Evolutionary conservation across 1,139 yeast species (phyloP).

Genomic region (Saccharomyces hybrid): DNA sequence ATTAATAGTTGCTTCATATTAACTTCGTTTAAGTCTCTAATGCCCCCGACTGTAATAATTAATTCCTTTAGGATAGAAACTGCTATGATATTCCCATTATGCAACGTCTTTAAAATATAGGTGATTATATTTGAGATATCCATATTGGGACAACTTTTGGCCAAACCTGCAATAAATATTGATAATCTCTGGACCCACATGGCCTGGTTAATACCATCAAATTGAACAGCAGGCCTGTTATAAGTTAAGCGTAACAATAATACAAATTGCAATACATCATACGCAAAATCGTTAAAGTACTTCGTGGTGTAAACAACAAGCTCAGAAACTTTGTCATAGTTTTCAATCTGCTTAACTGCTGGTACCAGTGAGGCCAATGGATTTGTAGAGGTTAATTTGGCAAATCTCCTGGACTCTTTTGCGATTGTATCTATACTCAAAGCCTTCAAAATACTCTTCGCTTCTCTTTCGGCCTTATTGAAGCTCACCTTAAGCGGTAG

Average conservation of each 20-base stretch:
- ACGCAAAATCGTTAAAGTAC: slow-evolving; percentile 69
- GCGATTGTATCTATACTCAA: slow-evolving; percentile 79
- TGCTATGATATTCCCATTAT: slow-evolving; percentile 54
- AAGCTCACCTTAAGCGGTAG: slow-evolving; percentile 56
- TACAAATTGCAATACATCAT: slow-evolving; percentile 79
- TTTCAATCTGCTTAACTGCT: slow-evolving; percentile 68
- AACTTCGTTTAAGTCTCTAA: slow-evolving; percentile 42
- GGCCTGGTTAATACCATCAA: slow-evolving; percentile 72
- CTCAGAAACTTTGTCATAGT: slow-evolving; percentile 79
- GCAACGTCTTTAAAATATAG: slow-evolving; percentile 59
- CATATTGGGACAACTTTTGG: slow-evolving; percentile 46
- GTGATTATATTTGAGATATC: slow-evolving; percentile 50
- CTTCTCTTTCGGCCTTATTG: slow-evolving; percentile 68
- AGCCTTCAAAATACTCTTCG: slow-evolving; percentile 74
- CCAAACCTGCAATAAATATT: slow-evolving; percentile 56
- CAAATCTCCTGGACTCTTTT: slow-evolving; percentile 68
- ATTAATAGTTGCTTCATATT: slow-evolving; percentile 48
- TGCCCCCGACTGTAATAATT: slow-evolving; percentile 72
- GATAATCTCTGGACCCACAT: slow-evolving; percentile 80
- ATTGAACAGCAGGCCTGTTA: slow-evolving; percentile 61
- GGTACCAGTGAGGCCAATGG: slow-evolving; percentile 72
- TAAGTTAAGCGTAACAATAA: slow-evolving; percentile 63
- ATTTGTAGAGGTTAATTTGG: slow-evolving; percentile 69
- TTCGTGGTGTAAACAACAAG: slow-evolving; percentile 75
- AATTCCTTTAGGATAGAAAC: slow-evolving; percentile 63